Base-by-base conservation (phyloP, 768 basidiomycete genomes). In the Lactifluus rugatus region DNA sequence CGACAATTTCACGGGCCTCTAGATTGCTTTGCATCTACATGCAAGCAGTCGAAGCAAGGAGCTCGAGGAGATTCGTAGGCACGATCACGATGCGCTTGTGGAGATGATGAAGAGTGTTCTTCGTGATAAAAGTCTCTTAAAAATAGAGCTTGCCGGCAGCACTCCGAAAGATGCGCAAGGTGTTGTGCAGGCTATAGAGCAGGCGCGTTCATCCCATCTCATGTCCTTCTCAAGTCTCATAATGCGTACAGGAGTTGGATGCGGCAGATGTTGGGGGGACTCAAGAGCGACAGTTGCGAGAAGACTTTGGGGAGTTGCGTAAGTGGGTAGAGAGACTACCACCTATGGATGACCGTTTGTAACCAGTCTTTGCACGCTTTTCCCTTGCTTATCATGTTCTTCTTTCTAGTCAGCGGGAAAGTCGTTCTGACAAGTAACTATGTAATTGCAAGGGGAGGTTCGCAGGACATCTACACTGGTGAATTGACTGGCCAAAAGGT, bases 291-390 rank as follows among this genome's bases (percentile, higher is more conserved):
- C 56, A 62, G 17, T 54, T 64, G 31, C 61, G 54, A 42, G 50
- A 61, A 45, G 62, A 58, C 11, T 36, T 64, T 47, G 62, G 39
- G n/a, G 57, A 54, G 50, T 41, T 64, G 51, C 48, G 52, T 14
- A 23, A 13, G 10, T 56, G 52, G 56, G 62, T 57, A 5, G 51
- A 62, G 21, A 8, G n/a, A 19, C 37, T 63, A 34, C 63, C 63
- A 7, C 56, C 62, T 2, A 58, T 63, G 62, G 56, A 28, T 14
- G 63, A 64, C 25, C 61, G 63, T 64, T 5, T 41, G 61, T 59
- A 16, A n/a, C 42, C 36, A 6, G 11, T 17, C 26, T 7, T 45
- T 17, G 6, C 11, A 4, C n/a, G 46, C 31, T 17, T 31, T 25
- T 11, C 1, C n/a, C 37, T 9, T 32, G 39, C 48, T 48, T 14